Percentiles rank a stretch among this genome's conserved stretches.
Conservation (phyloP, 2,329 filamentous ascomycete genomes). For the Alternaria arbusti region DNA sequence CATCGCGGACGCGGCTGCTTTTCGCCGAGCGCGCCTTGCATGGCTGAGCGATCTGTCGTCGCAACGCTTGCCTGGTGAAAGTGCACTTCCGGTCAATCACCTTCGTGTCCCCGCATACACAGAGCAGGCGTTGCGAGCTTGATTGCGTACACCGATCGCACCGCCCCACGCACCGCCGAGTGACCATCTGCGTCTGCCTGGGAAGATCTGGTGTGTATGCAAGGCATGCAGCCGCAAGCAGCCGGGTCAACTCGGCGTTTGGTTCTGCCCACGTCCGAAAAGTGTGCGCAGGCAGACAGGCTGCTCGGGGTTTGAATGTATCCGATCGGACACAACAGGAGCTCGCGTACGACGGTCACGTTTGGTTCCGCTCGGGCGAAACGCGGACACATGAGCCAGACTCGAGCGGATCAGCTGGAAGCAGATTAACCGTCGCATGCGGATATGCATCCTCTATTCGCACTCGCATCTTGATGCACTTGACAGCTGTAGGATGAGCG, state of each 20-base stretch:
- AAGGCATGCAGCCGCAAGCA: constrained; percentile 4
- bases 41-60: constrained; percentile 18
- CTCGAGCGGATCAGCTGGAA: constrained; percentile 14
- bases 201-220: background rate
- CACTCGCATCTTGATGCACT: background rate
- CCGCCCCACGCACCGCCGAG: constrained; percentile 7
- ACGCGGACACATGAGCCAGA: constrained; percentile 19
- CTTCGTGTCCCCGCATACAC: constrained; percentile 8
- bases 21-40: constrained; percentile 8
- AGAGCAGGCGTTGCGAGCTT: constrained; percentile 10
- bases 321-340: constrained; percentile 14
- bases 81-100: constrained; percentile 19
- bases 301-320: constrained; percentile 8
- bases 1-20: constrained; percentile 8
- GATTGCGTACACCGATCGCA: constrained; percentile 4
- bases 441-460: background rate
- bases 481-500: constrained; percentile 5
- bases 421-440: constrained; percentile 11
- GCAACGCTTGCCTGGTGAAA: constrained; percentile 22
- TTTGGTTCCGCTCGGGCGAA: constrained; percentile 27
- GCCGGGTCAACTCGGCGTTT: constrained; percentile 11
- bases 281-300: background rate
- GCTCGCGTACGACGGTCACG: constrained; percentile 9
- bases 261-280: constrained; percentile 2
- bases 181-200: constrained; percentile 16